Conservation (phyloP, 2,329 filamentous ascomycete genomes). For the Ceratocystis cubensis region DNA sequence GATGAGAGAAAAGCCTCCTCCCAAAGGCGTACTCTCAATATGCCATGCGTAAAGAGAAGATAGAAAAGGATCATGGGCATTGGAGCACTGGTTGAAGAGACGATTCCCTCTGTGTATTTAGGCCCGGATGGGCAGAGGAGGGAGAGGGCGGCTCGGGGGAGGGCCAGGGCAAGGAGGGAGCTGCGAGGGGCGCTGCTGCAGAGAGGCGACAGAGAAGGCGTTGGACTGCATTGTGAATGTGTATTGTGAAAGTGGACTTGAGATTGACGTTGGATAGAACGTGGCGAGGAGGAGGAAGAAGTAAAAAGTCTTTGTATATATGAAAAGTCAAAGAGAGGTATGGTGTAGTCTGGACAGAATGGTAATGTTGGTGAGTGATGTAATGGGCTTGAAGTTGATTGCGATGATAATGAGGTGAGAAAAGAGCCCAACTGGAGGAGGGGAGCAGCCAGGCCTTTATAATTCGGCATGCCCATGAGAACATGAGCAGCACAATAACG, state of each 20-base stretch:
- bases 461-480: neutral
- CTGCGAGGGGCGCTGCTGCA: constrained; percentile 48
- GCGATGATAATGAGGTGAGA: neutral
- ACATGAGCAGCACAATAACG: neutral
- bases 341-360: neutral
- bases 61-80: neutral
- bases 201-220: constrained; percentile 22
- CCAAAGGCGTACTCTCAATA: too few species aligned
- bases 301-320: too few species aligned
- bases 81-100: neutral
- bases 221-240: constrained; percentile 18
- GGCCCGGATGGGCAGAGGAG: constrained; percentile 50
- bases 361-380: neutral
- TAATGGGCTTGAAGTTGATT: neutral
- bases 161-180: constrained; percentile 56
- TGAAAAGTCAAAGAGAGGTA: neutral
- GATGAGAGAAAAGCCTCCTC: neutral
- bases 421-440: neutral
- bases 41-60: neutral
- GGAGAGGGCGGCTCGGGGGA: constrained; percentile 51
- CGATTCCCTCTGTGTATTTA: constrained; percentile 27
- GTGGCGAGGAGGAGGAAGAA: too few species aligned
- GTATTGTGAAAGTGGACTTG: constrained; percentile 22
- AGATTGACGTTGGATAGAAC: too few species aligned
- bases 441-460: constrained; percentile 9